phyloP scores from a whole-genome alignment of 352 stramenopile species.

The Phytophthora agathidicida region DNA sequence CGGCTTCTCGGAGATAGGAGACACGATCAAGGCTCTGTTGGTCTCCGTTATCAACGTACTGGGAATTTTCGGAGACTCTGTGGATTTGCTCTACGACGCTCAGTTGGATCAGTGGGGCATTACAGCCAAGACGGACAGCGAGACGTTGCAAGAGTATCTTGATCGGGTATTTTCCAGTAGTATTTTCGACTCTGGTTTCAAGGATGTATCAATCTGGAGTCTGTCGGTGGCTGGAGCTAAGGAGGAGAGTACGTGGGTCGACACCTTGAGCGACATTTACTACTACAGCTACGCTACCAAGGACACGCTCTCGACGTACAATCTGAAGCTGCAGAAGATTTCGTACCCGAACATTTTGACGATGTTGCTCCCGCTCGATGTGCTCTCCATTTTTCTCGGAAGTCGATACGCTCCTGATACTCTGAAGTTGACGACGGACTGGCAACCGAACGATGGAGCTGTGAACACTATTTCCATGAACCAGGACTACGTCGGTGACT shows the following conservation, averaged over 20 bases:
- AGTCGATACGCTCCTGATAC: constrained; percentile 42
- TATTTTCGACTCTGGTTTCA: constrained; percentile 45
- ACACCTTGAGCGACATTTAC: constrained; percentile 56
- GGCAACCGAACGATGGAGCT: constrained; percentile 57
- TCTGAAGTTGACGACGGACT: constrained; percentile 39
- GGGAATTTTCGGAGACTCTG: constrained; percentile 33
- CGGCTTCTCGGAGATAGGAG: constrained; percentile 41
- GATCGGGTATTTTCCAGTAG: constrained; percentile 39
- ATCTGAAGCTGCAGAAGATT: constrained; percentile 47
- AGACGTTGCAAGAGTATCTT: constrained; percentile 37
- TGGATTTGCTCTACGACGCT: constrained; percentile 47
- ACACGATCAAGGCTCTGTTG: constrained; percentile 46
- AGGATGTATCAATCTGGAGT: constrained; percentile 50
- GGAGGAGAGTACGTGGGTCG: constrained; percentile 51
- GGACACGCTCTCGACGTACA: constrained; percentile 44
- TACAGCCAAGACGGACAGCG: constrained; percentile 33
- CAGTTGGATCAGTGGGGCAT: constrained; percentile 66
- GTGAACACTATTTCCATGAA: constrained; percentile 58
- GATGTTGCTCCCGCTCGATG: constrained; percentile 55
- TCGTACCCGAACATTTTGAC: constrained; percentile 53
- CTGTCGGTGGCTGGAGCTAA: constrained; percentile 41
- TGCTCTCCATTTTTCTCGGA: constrained; percentile 43
- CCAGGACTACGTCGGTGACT: constrained; percentile 44
- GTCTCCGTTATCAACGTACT: constrained; percentile 42
- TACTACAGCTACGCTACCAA: constrained; percentile 62